Conservation (phyloP, 164 flowering plant genomes). For the Liriodendron chinense region DNA sequence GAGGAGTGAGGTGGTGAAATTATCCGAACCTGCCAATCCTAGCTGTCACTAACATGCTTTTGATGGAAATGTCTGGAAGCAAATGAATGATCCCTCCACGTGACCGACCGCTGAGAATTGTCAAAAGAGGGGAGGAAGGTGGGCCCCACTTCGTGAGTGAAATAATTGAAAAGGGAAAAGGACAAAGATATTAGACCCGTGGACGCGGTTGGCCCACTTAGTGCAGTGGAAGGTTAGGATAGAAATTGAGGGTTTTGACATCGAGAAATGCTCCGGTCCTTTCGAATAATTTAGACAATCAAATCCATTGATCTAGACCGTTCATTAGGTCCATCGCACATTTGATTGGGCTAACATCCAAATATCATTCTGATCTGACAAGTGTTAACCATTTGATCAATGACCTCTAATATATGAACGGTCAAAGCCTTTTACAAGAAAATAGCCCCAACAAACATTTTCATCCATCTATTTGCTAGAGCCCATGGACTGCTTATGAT, state of each 20-base stretch:
- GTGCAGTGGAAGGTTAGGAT: too few relatives aligned
- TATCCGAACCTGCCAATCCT: not conserved
- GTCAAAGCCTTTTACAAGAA: too few relatives aligned
- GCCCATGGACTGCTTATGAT: too few relatives aligned
- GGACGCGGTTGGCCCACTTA: not conserved
- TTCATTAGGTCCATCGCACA: not conserved
- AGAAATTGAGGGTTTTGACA: too few relatives aligned
- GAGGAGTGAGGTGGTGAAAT: not conserved
- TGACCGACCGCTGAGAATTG: slow-evolving; percentile 6
- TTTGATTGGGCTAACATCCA: not conserved
- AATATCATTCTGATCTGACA: too few relatives aligned
- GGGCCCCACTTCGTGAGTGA: not conserved
- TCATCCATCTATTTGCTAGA: too few relatives aligned
- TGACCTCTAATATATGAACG: too few relatives aligned
- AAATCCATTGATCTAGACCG: not conserved
- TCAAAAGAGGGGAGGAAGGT: not conserved
- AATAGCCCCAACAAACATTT: too few relatives aligned
- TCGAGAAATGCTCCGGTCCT: not conserved
- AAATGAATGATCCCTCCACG: slow-evolving; percentile 7
- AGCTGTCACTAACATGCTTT: slow-evolving; percentile 2
- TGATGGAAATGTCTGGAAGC: slow-evolving; percentile 14
- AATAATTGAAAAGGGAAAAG: not conserved
- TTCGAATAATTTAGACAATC: not conserved
- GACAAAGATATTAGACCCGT: not conserved
- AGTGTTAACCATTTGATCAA: too few relatives aligned